phyloP scores from a whole-genome alignment of 352 stramenopile genomes.

The Ochromonadaceae sp. region DNA sequence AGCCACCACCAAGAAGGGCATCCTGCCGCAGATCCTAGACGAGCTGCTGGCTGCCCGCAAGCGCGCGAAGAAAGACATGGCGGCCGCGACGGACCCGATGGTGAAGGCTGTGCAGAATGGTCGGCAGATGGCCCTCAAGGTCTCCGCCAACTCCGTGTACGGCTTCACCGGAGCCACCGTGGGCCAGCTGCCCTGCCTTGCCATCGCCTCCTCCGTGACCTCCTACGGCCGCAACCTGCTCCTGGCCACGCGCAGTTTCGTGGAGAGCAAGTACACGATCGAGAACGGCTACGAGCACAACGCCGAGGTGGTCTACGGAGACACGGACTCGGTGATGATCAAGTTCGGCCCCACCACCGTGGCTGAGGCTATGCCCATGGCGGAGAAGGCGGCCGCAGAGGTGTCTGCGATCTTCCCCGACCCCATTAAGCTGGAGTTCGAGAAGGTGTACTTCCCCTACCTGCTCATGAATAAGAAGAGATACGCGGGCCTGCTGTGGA shows the following conservation, averaged over 20 bases:
- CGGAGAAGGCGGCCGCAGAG: conserved; percentile 80
- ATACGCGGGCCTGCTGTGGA: conserved; percentile 78
- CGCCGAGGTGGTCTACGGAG: conserved; percentile 94
- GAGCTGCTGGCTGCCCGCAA: conserved; percentile 92
- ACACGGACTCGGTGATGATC: conserved; percentile 99
- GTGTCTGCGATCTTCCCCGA: conserved; percentile 90
- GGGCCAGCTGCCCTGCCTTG: conserved; percentile 92
- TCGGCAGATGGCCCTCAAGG: conserved; percentile 83
- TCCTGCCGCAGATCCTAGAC: conserved; percentile 94
- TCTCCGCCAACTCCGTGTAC: conserved; percentile 98
- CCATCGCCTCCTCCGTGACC: conserved; percentile 93
- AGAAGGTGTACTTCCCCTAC: conserved; percentile 99
- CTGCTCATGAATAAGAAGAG: conserved; percentile 99
- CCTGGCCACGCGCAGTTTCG: conserved; percentile 86
- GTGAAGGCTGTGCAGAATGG: conserved; percentile 98
- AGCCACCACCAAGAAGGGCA: conserved; percentile 79
- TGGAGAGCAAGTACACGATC: conserved; percentile 88
- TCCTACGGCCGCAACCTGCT: conserved; percentile 92
- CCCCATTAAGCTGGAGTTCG: conserved; percentile 96
- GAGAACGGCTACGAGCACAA: conserved; percentile 80
- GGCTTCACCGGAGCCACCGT: conserved; percentile 98
- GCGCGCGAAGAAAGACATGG: conserved; percentile 98
- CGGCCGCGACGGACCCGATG: conserved; percentile 92
- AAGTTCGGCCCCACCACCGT: conserved; percentile 90
- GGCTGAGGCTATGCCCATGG: conserved; percentile 91